Base-by-base conservation (phyloP, 768 basidiomycete species). In the Phanerochaete sordida region DNA sequence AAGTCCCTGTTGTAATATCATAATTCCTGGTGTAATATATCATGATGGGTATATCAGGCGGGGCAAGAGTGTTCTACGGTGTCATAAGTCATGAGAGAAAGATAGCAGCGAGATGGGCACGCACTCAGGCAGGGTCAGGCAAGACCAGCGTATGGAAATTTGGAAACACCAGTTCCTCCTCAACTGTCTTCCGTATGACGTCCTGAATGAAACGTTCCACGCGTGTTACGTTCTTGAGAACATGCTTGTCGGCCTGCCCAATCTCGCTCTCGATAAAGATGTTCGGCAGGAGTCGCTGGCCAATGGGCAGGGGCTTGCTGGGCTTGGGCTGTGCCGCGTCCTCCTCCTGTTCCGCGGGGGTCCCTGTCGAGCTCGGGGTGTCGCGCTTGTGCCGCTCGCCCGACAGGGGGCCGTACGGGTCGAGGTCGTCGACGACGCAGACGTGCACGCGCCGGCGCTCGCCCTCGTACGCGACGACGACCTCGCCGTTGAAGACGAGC, bases 181-280 rank as follows among this genome's bases (percentile, higher is more conserved):
- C 95, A 47, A 99, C 76, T 1, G 94, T 95, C 72, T 92, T 98
- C 61, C 96, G 84, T 62, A 98, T 89, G 33, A 96, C 92, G 68
- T 98, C 95, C 71, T 95, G 90, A 53, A 98, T 93, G 73, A 98
- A 98, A 33, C 88, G 80, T 74, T 99, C 96, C 13, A 99, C 91
- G 59, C 96, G 85, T 3, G 92, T 93, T 26, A 98, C 96, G 65
- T 98, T 98, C 74, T 95, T 92, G 63, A 98, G 70, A 12, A 97
- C 92, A 76, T 98, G 95, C 64, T 95, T 96, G 71, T 98, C 95
- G 49, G 88, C 78, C 77, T 98, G 92, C 2, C 96, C 96, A 53
- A 98, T 96, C 77, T 98, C 95, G 68, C 91, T 94, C 74, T 98
- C 96, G 73, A 98, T 95, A 65, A 87, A 83, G 45, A 97, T 92